Percentiles rank a stretch among this genome's conserved stretches.
Conservation (phyloP, 2,329 filamentous ascomycete species). For the Aspergillus awamori region DNA sequence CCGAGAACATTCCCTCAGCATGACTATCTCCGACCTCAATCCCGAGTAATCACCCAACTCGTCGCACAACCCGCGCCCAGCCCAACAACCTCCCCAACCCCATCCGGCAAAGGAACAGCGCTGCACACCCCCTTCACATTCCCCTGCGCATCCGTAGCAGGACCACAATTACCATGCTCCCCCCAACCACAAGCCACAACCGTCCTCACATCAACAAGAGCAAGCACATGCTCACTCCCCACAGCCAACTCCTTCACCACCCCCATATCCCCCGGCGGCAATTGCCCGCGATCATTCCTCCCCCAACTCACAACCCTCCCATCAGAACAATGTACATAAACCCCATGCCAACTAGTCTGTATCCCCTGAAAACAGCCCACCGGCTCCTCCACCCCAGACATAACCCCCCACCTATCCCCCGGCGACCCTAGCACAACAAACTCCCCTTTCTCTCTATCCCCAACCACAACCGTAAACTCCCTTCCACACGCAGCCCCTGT, state of each 20-base stretch:
- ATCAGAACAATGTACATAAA: constrained; percentile 69
- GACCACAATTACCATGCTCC: constrained; percentile 95
- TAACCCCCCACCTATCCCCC: constrained; percentile 67
- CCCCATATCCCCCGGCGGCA: constrained; percentile 67
- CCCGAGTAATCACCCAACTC: constrained; percentile 66
- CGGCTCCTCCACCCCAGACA: constrained; percentile 56
- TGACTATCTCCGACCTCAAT: neutral
- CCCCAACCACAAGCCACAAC: constrained; percentile 94
- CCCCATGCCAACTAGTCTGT: constrained; percentile 77
- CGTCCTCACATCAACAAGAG: constrained; percentile 64
- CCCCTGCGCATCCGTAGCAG: constrained; percentile 60
- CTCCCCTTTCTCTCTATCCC: constrained; percentile 57
- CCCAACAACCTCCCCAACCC: constrained; percentile 56
- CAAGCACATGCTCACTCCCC: constrained; percentile 89
- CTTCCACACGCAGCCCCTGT: constrained; percentile 73
- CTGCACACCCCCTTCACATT: constrained; percentile 73
- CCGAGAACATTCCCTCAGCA: neutral
- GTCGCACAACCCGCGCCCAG: constrained; percentile 90
- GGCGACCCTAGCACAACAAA: constrained; percentile 69
- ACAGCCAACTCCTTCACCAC: constrained; percentile 67
- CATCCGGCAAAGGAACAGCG: constrained; percentile 61
- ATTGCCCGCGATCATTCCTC: constrained; percentile 80
- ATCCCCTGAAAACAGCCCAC: constrained; percentile 64
- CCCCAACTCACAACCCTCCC: constrained; percentile 74
- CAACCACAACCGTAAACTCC: constrained; percentile 79